phyloP scores from a whole-genome alignment of 2,329 filamentous ascomycete species.

The Metarhizium brunneum region DNA sequence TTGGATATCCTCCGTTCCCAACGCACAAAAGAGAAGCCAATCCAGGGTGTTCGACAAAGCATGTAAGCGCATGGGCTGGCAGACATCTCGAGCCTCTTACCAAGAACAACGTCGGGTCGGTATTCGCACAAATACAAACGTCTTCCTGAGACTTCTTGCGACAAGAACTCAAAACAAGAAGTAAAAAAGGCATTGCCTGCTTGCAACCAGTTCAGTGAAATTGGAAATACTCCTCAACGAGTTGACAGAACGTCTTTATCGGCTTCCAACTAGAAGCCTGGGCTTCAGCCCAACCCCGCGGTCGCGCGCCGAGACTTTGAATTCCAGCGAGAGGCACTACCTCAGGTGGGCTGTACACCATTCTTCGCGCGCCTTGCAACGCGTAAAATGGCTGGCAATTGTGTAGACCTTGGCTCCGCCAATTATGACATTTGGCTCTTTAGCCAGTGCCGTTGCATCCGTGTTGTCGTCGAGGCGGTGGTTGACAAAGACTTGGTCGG shows the following conservation, averaged over 20 bases:
- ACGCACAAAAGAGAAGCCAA: background rate
- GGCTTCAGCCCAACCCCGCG: constrained; percentile 7
- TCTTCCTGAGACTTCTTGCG: background rate
- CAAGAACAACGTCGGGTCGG: background rate
- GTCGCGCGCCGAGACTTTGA: constrained; percentile 10
- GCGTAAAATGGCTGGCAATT: constrained; percentile 1
- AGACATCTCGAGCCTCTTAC: background rate
- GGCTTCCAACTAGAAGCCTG: constrained; percentile 1
- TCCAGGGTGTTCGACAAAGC: background rate
- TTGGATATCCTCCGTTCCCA: too few species aligned
- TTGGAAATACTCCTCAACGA: background rate
- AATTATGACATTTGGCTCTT: background rate
- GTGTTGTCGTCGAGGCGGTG: background rate
- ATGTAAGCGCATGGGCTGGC: background rate
- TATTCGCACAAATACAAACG: background rate
- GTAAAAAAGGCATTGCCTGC: background rate
- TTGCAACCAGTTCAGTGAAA: background rate
- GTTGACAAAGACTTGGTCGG: background rate
- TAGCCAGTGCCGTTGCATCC: background rate
- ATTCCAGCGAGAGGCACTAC: constrained; percentile 15
- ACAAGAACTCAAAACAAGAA: background rate
- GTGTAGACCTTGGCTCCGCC: background rate
- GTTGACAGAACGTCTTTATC: background rate
- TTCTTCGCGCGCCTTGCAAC: background rate
- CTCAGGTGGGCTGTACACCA: background rate